Base-by-base conservation (phyloP, 768 basidiomycete genomes). In the Rickenella mellea region DNA sequence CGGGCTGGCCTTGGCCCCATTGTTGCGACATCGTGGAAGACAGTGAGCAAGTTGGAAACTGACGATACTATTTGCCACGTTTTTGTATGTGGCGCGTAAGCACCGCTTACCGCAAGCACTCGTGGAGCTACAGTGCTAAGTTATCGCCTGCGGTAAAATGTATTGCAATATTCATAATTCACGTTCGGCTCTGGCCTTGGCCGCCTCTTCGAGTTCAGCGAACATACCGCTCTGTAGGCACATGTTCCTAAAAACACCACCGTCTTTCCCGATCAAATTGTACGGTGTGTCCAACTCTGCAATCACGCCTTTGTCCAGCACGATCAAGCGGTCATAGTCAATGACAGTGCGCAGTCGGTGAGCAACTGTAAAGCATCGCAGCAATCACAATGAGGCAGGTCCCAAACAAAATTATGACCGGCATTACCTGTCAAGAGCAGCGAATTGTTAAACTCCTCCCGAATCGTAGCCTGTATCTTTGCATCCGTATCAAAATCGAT, bases 401-500 rank as follows among this genome's bases (percentile, higher is more conserved):
- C 10, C 10, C 15, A 30, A 36, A 15, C 55, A 57, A 15, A 9
- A 35, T 17, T 10, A 15, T 3, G 19, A 36, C 15, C 11, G n/a
- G 6, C 4, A 74, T 7, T 49, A 83, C 83, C 73, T 4, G 84
- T 88, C 39, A 91, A 57, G 31, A 91, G 59, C 30, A 90, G 63
- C 8, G 80, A 83, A 31, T 77, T 70, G 5, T 67, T 75, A 55
- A 94, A 94, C 52, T 93, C 87, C 49, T 84, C 80, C 6, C 89
- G 68, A 36, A 96, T 92, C 1, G 90, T 83, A 24, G 76, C 68
- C 56, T 94, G 90, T 43, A 94, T 93, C 63, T 90, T 91, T 6
- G 83, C 75, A 52, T 93, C 91, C 31, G 91, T 90, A 11, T 77
- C 80, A 51, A 90, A 83, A 55, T 89, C 85, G 43, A 90, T 87